Evolutionary conservation across 495 filamentous ascomycete species (phyloP), one percentile per base, ranked within the genome.

Genomic region (Physcia stellaris): DNA sequence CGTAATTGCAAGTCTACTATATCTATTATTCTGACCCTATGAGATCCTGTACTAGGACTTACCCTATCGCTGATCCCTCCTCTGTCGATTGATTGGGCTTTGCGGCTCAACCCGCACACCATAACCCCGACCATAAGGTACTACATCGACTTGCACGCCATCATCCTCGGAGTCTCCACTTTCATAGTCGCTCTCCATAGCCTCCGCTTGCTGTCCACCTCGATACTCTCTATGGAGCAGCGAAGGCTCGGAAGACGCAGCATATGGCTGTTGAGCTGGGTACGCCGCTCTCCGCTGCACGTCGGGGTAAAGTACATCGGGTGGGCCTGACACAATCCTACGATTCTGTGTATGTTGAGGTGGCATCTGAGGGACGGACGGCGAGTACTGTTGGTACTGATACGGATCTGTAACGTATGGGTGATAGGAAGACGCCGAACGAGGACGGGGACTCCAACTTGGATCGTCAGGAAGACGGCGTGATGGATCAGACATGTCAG

Each of bases 401-500:
- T 41, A 40, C 16, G 47, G 51, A 18, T 61, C 63, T 18, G 42
- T 15, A 2, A 47, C 33, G 46, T 62, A 59, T 6, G 57, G 48
- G 19, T 47, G 46, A 35, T 46, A 50, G 32, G 57, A 54, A 39
- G 54, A 53, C 43, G 58, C 37, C 43, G 67, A 54, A 10, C 53
- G 48, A 22, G 63, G 59, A 22, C 62, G 49, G 27, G 66, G 52
- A 4, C 54, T 53, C 64, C 67, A 68, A 35, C 62, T 57, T 1
- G 55, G 56, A 49, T 70, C 64, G 33, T 70, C 64, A 26, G 61
- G 59, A 13, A 64, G 52, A 17, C 64, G 53, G 21, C 59, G 61
- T 6, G 47, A 18, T 32, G 50, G 55, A 19, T n/a, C n/a, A n/a
- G n/a, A n/a, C n/a, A n/a, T n/a, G n/a, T n/a, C n/a, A n/a, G n/a